These are phyloP conservation scores for Thelonectria discophora DNA, from an alignment of 2,329 filamentous ascomycete species.

Conservation along the genomic window DNA sequence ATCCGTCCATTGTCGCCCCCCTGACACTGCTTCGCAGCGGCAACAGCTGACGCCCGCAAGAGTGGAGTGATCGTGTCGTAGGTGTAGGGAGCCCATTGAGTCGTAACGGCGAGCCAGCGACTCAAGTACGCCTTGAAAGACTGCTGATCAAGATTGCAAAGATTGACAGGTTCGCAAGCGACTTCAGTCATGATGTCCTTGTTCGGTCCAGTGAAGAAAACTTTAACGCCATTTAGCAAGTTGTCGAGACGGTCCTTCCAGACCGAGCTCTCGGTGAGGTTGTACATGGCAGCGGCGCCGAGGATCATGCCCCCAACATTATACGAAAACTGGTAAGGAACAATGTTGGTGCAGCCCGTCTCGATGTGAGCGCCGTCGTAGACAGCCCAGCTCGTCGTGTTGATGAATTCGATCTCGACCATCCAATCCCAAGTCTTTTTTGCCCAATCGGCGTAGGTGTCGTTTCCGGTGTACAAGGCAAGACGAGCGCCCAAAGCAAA, in stretches of 20 bases:
- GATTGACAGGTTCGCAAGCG: slow-evolving; percentile 68
- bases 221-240: slow-evolving; percentile 60
- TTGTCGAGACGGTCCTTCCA: slow-evolving; percentile 69
- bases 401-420: slow-evolving; percentile 63
- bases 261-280: slow-evolving; percentile 60
- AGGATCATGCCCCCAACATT: slow-evolving; percentile 73
- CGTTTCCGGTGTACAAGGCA: slow-evolving; percentile 79
- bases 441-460: slow-evolving; percentile 82
- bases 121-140: slow-evolving; percentile 72
- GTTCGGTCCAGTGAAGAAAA: slow-evolving; percentile 64
- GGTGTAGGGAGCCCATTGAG: slow-evolving; percentile 71
- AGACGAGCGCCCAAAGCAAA: slow-evolving; percentile 73
- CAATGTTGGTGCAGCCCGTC: slow-evolving; percentile 65
- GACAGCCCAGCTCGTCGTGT: slow-evolving; percentile 63
- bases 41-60: slow-evolving; percentile 63
- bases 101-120: slow-evolving; percentile 69
- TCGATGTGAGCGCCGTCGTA: slow-evolving; percentile 69
- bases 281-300: slow-evolving; percentile 75
- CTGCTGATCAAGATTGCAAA: slow-evolving; percentile 69
- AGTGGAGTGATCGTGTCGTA: slow-evolving; percentile 61
- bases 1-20: slow-evolving; percentile 65
- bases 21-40: slow-evolving; percentile 65
- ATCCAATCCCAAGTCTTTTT: slow-evolving; percentile 78
- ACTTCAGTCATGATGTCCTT: slow-evolving; percentile 70
- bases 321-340: slow-evolving; percentile 73